A percentile compares a stretch with the other conserved stretches of the same genome.
Conservation (phyloP, 495 filamentous ascomycete species). For the Schizothecium vesticola region DNA sequence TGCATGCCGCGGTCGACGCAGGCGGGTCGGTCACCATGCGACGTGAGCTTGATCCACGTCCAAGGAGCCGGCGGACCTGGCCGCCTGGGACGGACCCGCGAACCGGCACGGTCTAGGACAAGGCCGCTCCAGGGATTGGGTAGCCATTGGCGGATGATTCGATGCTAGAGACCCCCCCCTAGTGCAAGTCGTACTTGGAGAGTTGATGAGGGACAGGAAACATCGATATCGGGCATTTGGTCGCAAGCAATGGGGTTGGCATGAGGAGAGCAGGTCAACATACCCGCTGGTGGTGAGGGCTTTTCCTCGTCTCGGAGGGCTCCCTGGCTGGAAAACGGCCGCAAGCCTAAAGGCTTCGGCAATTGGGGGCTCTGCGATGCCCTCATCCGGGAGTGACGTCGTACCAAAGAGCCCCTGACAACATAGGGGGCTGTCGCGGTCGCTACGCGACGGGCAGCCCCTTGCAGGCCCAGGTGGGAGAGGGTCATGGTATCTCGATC, state of each 20-base stretch:
- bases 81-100: not conserved
- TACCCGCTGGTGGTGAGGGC: not conserved
- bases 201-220: not conserved
- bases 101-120: not conserved
- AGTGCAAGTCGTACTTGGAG: too few relatives aligned
- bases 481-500: slow-evolving; percentile 1
- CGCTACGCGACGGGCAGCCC: slow-evolving; percentile 7
- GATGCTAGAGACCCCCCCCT: not conserved
- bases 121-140: not conserved
- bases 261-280: not conserved
- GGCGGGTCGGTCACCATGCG: not conserved
- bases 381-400: not conserved
- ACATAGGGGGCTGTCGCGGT: not conserved
- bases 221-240: not conserved
- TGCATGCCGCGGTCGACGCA: not conserved
- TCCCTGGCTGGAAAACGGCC: not conserved
- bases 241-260: not conserved
- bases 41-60: not conserved
- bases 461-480: not conserved
- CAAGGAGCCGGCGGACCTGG: not conserved
- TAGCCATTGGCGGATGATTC: not conserved
- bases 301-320: not conserved
- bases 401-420: not conserved
- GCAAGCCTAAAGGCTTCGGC: not conserved
- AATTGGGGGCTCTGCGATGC: not conserved